Base-by-base conservation (phyloP, 2,329 filamentous ascomycete genomes). In the Coleophoma cylindrospora region DNA sequence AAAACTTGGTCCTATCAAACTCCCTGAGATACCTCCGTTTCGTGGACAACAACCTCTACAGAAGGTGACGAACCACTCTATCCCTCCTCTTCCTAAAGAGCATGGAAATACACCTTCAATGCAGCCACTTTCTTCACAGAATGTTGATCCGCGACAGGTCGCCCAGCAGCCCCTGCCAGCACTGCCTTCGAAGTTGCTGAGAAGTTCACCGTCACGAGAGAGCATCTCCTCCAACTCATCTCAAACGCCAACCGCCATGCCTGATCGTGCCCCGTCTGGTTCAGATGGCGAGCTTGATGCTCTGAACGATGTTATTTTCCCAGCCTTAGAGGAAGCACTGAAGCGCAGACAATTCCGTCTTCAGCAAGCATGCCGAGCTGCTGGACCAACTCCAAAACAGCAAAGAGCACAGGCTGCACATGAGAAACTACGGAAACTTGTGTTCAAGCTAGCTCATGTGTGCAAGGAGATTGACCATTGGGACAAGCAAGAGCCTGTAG, bases 381-480 rank as follows among this genome's bases (percentile, higher is more conserved):
- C 51, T 9, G 71, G 57, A 50, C 62, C 48, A 46, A 80, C 83
- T 10, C 78, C 80, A 27, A 81, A 83, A 60, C 80, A 86, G 52
- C 84, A 89, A 63, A 80, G 90, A 13, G 78, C 79, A 15, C 81
- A 86, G 62, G 77, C 74, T 44, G 84, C 87, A 1, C 91, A 97
- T 62, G 91, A 96, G 52, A 87, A 88, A 66, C 78, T 97, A 40
- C 80, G 87, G 56, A 83, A 84, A 63, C 75, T 95, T 27, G 89
- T 96, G 12, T 85, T 85, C 56, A 95, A 95, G 65, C 77, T 95
- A 32, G 87, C 86, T 2, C 83, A 87, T 52, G 77, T 92, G 21
- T 95, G 95, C 68, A 86, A 86, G 63, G 91, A 96, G 66, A 90
- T 99, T 62, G 92, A 99, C 67, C 80, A 87, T 55, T 88, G 85